Conservation (phyloP, 352 stramenopile genomes). For the Aphanomyces euteiches region DNA sequence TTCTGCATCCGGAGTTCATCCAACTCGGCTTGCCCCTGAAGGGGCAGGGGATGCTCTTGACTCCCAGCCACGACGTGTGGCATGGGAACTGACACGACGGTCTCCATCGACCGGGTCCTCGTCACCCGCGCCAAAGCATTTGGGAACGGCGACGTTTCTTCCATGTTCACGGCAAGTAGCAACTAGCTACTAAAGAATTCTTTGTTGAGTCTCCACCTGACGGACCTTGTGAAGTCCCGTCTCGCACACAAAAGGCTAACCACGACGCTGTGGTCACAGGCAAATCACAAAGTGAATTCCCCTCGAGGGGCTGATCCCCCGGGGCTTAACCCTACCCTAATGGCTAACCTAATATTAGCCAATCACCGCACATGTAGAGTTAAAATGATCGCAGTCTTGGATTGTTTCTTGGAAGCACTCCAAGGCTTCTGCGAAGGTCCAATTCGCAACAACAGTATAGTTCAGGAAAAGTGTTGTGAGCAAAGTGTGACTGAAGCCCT, state of each 20-base stretch:
- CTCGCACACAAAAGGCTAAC: constrained; percentile 7
- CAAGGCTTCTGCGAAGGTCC: background rate
- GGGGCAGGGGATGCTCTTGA: background rate
- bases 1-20: constrained; percentile 8
- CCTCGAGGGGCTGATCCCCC: background rate
- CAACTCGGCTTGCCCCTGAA: background rate
- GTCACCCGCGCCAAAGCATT: background rate
- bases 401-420: background rate
- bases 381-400: too few species aligned
- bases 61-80: background rate
- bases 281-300: constrained; percentile 12
- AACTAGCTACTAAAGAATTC: background rate
- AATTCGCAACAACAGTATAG: constrained; percentile 17
- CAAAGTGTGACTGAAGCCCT: too few species aligned
- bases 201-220: background rate
- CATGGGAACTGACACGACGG: constrained; percentile 1
- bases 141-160: background rate
- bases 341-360: background rate
- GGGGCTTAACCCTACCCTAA: background rate
- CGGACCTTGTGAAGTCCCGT: too few species aligned
- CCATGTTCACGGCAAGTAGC: constrained; percentile 12
- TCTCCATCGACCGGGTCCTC: constrained; percentile 11
- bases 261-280: constrained; percentile 4
- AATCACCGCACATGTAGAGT: too few species aligned
- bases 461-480: too few species aligned